phyloP scores from a whole-genome alignment of 768 basidiomycete genomes.

The Cyclocybe cylindracea region DNA sequence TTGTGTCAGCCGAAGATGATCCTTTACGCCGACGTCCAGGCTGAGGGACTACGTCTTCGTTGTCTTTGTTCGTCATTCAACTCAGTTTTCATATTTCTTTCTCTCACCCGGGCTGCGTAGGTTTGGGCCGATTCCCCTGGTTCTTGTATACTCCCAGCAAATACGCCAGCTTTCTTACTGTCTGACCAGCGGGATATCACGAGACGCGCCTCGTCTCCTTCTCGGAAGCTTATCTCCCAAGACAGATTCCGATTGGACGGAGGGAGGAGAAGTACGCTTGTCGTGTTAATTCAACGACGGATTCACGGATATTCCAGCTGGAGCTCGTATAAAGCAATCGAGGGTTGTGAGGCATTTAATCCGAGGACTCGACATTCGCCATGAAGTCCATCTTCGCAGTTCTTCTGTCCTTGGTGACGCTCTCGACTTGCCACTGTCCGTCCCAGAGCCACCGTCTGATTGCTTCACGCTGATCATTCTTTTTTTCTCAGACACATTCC shows the following conservation, averaged over 20 bases:
- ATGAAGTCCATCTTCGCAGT: neutral
- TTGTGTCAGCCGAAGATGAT: too few species aligned
- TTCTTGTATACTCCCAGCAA: too few species aligned
- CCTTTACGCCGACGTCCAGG: too few species aligned
- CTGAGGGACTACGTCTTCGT: too few species aligned
- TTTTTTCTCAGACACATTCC: constrained; percentile 9
- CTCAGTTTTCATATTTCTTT: too few species aligned
- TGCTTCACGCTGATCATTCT: neutral
- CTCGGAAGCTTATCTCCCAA: neutral
- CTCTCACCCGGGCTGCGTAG: too few species aligned
- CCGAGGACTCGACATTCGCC: neutral
- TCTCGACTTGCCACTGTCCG: constrained; percentile 1
- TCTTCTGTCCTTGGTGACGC: neutral
- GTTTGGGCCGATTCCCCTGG: too few species aligned
- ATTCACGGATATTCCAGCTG: too few species aligned
- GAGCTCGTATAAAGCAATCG: neutral
- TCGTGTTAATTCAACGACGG: neutral
- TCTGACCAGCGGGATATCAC: too few species aligned
- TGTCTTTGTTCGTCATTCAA: too few species aligned
- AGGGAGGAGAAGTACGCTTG: neutral
- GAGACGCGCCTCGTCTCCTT: neutral
- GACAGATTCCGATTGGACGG: neutral
- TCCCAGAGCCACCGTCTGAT: neutral
- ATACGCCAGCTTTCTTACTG: too few species aligned
- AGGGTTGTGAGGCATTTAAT: neutral